These are phyloP conservation scores for Xylariaceae sp. DNA, from an alignment of 2,329 filamentous ascomycete species.

Conservation along the genomic window DNA sequence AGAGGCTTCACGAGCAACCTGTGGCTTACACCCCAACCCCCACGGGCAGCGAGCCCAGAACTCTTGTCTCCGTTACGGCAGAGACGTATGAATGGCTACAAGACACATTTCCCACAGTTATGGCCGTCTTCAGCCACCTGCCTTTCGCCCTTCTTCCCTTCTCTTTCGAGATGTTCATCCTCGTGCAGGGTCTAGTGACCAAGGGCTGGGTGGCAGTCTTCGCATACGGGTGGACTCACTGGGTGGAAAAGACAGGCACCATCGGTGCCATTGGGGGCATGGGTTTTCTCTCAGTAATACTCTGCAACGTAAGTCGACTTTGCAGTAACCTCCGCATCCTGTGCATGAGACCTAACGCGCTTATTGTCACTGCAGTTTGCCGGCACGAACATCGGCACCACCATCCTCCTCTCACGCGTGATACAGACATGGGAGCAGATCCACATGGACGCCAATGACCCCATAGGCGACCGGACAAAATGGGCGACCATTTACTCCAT, in stretches of 20 bases:
- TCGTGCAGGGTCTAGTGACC: slow-evolving; percentile 66
- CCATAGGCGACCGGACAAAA: slow-evolving; percentile 60
- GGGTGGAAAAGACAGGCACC: slow-evolving; percentile 64
- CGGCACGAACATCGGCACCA: slow-evolving; percentile 71
- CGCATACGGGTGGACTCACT: slow-evolving; percentile 67
- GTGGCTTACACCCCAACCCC: neutral
- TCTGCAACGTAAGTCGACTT: slow-evolving; percentile 64
- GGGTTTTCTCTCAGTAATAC: slow-evolving; percentile 64
- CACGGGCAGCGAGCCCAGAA: slow-evolving; percentile 29
- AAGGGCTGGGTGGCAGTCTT: slow-evolving; percentile 72
- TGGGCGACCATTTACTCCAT: slow-evolving; percentile 72
- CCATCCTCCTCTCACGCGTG: slow-evolving; percentile 65
- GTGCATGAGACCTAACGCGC: neutral
- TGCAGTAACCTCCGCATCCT: neutral
- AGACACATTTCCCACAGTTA: slow-evolving; percentile 65
- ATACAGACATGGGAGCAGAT: slow-evolving; percentile 64
- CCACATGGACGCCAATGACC: slow-evolving; percentile 38
- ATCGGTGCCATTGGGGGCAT: slow-evolving; percentile 66
- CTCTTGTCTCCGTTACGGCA: slow-evolving; percentile 45
- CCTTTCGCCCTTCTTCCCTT: slow-evolving; percentile 66
- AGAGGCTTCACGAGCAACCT: neutral
- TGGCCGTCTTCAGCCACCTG: slow-evolving; percentile 59
- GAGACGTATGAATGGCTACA: slow-evolving; percentile 53
- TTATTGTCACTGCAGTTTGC: slow-evolving; percentile 50
- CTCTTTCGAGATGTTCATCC: slow-evolving; percentile 67